Evolutionary conservation across 2,329 filamentous ascomycete genomes (phyloP).

Genomic region (Aureobasidium sp.): DNA sequence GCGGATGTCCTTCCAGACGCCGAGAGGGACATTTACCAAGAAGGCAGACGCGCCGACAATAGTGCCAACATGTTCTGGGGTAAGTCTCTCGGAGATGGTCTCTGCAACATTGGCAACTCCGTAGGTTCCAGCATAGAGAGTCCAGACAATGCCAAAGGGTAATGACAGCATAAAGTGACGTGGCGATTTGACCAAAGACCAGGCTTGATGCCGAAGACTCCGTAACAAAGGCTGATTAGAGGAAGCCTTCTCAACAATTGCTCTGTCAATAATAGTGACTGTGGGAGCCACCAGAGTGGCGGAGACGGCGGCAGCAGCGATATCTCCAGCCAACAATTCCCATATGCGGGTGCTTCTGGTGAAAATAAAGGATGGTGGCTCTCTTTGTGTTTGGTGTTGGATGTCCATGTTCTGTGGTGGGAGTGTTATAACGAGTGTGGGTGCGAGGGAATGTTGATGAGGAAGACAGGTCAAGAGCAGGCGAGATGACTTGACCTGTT

Average conservation of each 20-base stretch:
- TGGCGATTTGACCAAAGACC: constrained; percentile 20
- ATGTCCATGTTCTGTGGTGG: not conserved
- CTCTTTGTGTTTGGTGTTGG: not conserved
- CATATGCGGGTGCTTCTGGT: constrained; percentile 7
- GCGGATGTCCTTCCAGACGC: constrained; percentile 23
- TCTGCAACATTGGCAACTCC: constrained; percentile 21
- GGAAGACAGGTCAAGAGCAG: not conserved
- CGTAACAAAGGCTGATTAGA: constrained; percentile 15
- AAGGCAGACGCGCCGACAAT: constrained; percentile 23
- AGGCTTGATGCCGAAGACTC: constrained; percentile 17
- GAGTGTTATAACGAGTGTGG: not conserved
- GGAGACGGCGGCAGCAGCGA: constrained; percentile 20
- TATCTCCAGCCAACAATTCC: constrained; percentile 18
- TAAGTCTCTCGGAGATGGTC: constrained; percentile 15
- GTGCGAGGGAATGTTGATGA: not conserved
- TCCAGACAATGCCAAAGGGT: constrained; percentile 24
- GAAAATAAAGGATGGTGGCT: constrained; percentile 3
- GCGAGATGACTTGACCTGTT: not conserved
- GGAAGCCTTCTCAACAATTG: constrained; percentile 22
- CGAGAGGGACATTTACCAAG: constrained; percentile 21
- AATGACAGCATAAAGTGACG: constrained; percentile 20
- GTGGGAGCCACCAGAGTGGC: constrained; percentile 21
- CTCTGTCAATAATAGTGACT: constrained; percentile 22
- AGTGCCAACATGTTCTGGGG: constrained; percentile 13
- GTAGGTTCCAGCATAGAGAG: constrained; percentile 23